Evolutionary conservation across 179 eudicot genomes (phyloP).

Genomic region (Beta macrorhiza): DNA sequence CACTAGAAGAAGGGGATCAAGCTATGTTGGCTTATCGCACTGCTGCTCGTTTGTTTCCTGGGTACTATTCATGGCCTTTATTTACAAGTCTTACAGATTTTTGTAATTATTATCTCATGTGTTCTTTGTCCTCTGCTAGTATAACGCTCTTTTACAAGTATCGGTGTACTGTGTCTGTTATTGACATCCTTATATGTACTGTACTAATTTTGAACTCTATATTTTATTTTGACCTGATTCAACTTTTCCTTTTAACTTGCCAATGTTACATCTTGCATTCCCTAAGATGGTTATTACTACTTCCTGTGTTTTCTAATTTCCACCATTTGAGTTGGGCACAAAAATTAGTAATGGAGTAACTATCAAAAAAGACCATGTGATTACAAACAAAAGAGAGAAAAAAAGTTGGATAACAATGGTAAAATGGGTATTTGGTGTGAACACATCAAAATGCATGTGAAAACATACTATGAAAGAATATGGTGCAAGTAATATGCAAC

Average conservation of each 20-base stretch:
- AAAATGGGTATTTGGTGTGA: no score
- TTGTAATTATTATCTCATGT: background rate
- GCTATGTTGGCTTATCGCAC: constrained; percentile 98
- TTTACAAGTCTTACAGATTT: constrained; percentile 11
- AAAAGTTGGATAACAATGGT: no score
- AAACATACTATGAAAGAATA: no score
- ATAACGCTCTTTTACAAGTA: background rate
- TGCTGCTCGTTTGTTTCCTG: constrained; percentile 98
- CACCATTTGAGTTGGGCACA: no score
- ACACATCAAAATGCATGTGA: no score
- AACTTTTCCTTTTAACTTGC: background rate
- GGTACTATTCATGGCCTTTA: constrained; percentile 44
- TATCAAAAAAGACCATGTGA: no score
- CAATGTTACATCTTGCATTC: background rate
- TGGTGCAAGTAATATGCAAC: no score
- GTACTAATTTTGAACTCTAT: background rate
- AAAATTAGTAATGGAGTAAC: no score
- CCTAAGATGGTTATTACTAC: background rate
- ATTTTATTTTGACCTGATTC: background rate
- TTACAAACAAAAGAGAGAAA: no score
- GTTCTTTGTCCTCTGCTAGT: background rate
- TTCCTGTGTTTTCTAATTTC: background rate
- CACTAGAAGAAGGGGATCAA: constrained; percentile 98
- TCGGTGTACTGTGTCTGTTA: constrained; percentile 3
- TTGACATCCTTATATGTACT: background rate